Base-by-base conservation (phyloP, 495 filamentous ascomycete species). In the Talaromyces thailandensis region DNA sequence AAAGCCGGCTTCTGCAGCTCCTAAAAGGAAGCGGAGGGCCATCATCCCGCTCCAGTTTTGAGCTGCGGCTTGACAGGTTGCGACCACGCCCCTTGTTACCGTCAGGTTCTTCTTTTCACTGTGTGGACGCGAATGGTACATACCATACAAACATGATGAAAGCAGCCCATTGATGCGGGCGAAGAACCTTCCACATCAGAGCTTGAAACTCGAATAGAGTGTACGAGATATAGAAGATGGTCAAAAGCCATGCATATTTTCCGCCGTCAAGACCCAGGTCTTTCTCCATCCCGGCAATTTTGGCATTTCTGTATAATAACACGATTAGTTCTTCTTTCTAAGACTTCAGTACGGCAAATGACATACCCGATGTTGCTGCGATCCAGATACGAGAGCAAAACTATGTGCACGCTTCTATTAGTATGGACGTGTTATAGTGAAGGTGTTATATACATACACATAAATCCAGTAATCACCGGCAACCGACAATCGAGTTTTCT, bases 171-270 rank as follows among this genome's bases (percentile, higher is more conserved):
- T 70, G 70, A 65, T 83, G 81, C 0, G 83, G 83, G 14, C 83
- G 82, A 51, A 88, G 70, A 18, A 88, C 67, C 67, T 90, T 90
- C 83, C 87, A 92, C 82, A 90, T 86, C 29, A 92, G 64, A 0
- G 84, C 83, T 55, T 81, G 75, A 74, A 86, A 87, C 73, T 91
- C 86, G 62, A 91, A 91, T 9, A 86, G 35, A 29, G 84, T 83
- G 51, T 78, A 77, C 23, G 77, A 69, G 16, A 82, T 88, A 67
- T 93, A 93, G 67, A 93, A 94, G 35, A 90, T 86, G 0, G 88
- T 92, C 52, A 93, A 73, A 18, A 93, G 76, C 89, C 89, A 95
- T 65, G 86, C 70, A 62, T 87, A 88, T 40, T 73, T 70, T 12
- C 77, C 74, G 23, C 81, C 75, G 2, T 70, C 67, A 18, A 88